Conservation (phyloP, 345 rosid species). For the Chamaenerion angustifolium region DNA sequence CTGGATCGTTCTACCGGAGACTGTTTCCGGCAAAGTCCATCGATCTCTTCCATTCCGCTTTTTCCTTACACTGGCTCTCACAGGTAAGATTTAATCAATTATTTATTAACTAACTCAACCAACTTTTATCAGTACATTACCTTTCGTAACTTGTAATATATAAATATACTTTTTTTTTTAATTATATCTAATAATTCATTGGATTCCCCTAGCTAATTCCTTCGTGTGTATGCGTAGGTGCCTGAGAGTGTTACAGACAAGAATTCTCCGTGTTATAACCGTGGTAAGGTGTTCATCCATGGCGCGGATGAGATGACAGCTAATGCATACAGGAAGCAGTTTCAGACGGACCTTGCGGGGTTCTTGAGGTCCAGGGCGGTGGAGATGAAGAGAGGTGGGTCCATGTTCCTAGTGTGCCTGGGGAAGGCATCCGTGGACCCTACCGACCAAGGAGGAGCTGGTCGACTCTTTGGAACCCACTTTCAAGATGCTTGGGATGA, state of each 20-base stretch:
- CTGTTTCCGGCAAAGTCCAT: conserved; percentile 74
- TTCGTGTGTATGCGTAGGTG: too few relatives aligned
- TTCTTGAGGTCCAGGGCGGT: conserved; percentile 57
- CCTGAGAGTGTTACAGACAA: conserved; percentile 67
- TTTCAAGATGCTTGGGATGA: conserved; percentile 98
- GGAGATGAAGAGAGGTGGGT: conserved; percentile 75
- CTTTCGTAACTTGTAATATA: too few relatives aligned
- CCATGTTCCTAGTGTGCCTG: conserved; percentile 87
- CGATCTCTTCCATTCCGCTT: conserved; percentile 78
- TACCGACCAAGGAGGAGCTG: conserved; percentile 91
- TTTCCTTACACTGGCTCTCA: conserved; percentile 93
- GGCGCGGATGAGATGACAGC: conserved; percentile 46
- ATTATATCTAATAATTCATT: too few relatives aligned
- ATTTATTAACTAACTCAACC: too few relatives aligned
- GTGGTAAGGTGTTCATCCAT: conserved; percentile 71
- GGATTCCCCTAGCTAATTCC: too few relatives aligned
- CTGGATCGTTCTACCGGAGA: conserved; percentile 79
- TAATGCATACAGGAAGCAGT: conserved; percentile 59
- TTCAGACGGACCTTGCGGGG: conserved; percentile 57
- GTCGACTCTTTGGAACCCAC: conserved; percentile 90
- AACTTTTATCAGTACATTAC: too few relatives aligned
- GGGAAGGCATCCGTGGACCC: conserved; percentile 83
- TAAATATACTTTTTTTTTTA: too few relatives aligned
- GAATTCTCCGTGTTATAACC: conserved; percentile 61
- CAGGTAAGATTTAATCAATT: too few relatives aligned